phyloP scores from a whole-genome alignment of 2,329 filamentous ascomycete genomes.

The Fusarium tanahbumbuense region DNA sequence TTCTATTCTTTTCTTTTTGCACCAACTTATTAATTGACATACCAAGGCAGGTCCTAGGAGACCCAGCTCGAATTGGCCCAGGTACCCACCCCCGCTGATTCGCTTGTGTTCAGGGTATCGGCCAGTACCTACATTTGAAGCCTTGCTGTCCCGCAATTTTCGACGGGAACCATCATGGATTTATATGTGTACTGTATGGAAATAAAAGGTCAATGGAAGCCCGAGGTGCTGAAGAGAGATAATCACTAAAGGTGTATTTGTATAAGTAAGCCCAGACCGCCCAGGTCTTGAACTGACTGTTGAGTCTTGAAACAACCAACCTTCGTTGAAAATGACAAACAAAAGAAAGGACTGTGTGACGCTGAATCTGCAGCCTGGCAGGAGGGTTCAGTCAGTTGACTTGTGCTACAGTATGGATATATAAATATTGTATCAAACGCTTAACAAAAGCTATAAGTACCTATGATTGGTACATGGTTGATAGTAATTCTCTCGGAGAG shows the following conservation, averaged over 20 bases:
- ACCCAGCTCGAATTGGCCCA: background rate
- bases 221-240: background rate
- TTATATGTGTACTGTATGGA: constrained; percentile 1
- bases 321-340: background rate
- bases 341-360: background rate
- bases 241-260: background rate
- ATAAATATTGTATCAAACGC: background rate
- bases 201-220: background rate
- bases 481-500: background rate
- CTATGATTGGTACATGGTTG: background rate
- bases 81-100: constrained; percentile 36
- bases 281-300: background rate
- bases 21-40: background rate
- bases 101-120: constrained; percentile 16
- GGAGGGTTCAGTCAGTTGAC: constrained; percentile 33
- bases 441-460: background rate
- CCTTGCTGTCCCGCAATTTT: constrained; percentile 1
- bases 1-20: background rate
- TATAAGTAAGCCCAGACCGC: constrained; percentile 22
- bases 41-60: background rate
- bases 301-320: background rate
- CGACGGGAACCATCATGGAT: background rate
- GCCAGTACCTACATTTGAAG: background rate
- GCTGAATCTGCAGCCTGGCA: constrained; percentile 21
- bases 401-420: constrained; percentile 1